A percentile compares a stretch with the other conserved stretches of the same genome.
Evolutionary conservation across 2,329 filamentous ascomycete genomes (phyloP).

Genomic region (Uncinocarpus reesii): DNA sequence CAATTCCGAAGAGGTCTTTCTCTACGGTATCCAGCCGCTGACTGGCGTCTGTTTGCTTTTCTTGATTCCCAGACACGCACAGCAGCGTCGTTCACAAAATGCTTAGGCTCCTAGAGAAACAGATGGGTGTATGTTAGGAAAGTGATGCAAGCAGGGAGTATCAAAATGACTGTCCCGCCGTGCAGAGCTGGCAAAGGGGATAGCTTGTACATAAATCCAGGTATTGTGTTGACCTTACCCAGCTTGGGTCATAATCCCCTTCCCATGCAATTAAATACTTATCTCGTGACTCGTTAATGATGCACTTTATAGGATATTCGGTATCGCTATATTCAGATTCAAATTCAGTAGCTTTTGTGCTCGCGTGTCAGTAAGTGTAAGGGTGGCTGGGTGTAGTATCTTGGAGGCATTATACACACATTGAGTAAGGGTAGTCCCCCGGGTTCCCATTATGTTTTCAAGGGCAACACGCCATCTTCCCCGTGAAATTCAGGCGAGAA

Average conservation of each 20-base stretch:
- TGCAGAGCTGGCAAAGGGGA: neutral
- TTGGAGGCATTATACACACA: too few relatives aligned
- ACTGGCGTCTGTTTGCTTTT: slow-evolving; percentile 17
- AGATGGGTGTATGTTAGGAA: neutral
- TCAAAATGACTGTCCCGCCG: neutral
- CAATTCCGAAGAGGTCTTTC: slow-evolving; percentile 11
- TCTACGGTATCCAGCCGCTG: slow-evolving; percentile 7
- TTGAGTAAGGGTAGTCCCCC: neutral
- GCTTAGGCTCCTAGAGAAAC: slow-evolving; percentile 27
- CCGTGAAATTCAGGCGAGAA: neutral
- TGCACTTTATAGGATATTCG: slow-evolving; percentile 30
- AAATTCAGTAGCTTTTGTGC: slow-evolving; percentile 1
- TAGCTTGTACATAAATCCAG: neutral
- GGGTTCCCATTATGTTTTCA: slow-evolving; percentile 6
- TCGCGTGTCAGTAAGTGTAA: neutral
- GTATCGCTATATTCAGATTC: slow-evolving; percentile 20
- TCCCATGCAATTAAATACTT: slow-evolving; percentile 34
- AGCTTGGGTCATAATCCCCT: slow-evolving; percentile 29
- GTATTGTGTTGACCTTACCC: slow-evolving; percentile 25
- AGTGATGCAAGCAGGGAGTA: too few relatives aligned
- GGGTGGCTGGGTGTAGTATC: too few relatives aligned
- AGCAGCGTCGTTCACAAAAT: slow-evolving; percentile 26
- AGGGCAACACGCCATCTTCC: slow-evolving; percentile 1
- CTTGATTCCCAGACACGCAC: slow-evolving; percentile 24
- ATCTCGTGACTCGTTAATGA: slow-evolving; percentile 27